phyloP scores from a whole-genome alignment of 306 rosid genomes.

The Quercus aquifolioides region DNA sequence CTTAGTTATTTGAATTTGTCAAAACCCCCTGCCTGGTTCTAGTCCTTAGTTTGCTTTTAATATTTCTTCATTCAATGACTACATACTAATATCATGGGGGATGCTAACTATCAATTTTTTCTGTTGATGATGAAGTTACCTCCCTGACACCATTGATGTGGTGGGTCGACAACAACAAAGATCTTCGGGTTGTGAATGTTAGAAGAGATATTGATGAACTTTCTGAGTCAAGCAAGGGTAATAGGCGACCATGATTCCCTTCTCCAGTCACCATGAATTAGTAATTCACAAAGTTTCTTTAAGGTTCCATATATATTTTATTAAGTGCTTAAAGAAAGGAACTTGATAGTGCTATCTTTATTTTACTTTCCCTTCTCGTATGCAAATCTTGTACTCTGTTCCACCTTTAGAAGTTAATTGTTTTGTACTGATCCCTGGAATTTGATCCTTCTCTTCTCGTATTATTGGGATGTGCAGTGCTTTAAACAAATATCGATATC shows the following conservation, averaged over 20 bases:
- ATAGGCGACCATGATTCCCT: background rate
- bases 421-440: background rate
- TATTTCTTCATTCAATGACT: background rate
- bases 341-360: background rate
- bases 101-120: background rate
- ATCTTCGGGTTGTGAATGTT: conserved; percentile 60
- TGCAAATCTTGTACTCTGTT: background rate
- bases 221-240: background rate
- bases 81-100: background rate
- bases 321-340: background rate
- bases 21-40: background rate
- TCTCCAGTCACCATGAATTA: background rate
- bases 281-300: background rate
- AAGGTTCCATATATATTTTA: background rate
- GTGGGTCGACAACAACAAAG: conserved; percentile 53
- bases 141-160: conserved; percentile 58
- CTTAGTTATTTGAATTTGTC: background rate
- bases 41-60: background rate
- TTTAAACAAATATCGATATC: background rate
- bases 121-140: conserved; percentile 35
- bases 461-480: background rate
- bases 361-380: background rate
- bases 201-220: background rate
- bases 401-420: background rate
- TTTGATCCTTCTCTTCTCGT: background rate